phyloP scores from a whole-genome alignment of 768 basidiomycete genomes.

The Lactarius pseudohatsudake region DNA sequence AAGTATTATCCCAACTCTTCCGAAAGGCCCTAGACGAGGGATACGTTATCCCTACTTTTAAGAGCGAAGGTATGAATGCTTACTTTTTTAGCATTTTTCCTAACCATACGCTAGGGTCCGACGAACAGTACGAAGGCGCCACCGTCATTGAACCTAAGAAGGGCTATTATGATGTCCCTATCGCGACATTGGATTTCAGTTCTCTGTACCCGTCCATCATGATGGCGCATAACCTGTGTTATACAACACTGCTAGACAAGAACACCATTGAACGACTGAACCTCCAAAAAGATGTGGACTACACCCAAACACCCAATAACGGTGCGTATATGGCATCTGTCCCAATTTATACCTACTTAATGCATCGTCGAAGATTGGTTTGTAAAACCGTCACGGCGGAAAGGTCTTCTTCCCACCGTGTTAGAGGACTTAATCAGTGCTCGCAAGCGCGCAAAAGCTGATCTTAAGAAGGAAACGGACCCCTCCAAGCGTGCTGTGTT shows the following conservation, averaged over 20 bases:
- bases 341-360: constrained; percentile 8
- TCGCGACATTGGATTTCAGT: constrained; percentile 97
- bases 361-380: constrained; percentile 67
- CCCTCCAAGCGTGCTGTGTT: constrained; percentile 96
- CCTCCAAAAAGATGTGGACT: constrained; percentile 84
- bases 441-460: constrained; percentile 91
- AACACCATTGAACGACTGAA: constrained; percentile 70
- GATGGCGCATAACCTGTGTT: constrained; percentile 99
- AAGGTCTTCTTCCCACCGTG: constrained; percentile 88
- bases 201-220: constrained; percentile 99
- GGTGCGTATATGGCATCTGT: constrained; percentile 48
- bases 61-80: constrained; percentile 67
- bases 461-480: constrained; percentile 95
- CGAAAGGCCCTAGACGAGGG: constrained; percentile 90
- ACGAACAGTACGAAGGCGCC: constrained; percentile 98
- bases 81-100: not conserved
- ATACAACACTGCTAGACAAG: constrained; percentile 91
- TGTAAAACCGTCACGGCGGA: constrained; percentile 65
- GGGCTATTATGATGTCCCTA: constrained; percentile 95
- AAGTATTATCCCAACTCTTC: constrained; percentile 94
- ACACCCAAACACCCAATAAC: constrained; percentile 93
- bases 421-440: constrained; percentile 92
- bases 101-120: constrained; percentile 54
- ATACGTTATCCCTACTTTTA: constrained; percentile 84
- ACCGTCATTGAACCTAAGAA: constrained; percentile 97